These are phyloP conservation scores for Aspergillus phoenicis DNA, from an alignment of 2,329 filamentous ascomycete species.

Conservation along the genomic window DNA sequence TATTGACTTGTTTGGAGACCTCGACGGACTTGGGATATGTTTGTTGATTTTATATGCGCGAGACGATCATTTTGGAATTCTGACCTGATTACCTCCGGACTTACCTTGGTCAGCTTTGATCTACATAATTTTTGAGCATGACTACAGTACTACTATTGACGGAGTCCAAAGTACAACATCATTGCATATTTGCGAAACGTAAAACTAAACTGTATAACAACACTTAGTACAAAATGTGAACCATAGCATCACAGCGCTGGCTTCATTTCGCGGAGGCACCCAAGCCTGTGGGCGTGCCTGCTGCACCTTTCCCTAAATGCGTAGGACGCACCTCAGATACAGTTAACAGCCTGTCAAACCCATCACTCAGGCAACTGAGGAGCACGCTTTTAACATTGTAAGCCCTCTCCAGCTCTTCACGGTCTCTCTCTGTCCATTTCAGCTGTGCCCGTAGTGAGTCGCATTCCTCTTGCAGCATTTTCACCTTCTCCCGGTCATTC, in stretches of 20 bases:
- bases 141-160: too few relatives aligned
- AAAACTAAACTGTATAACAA: too few relatives aligned
- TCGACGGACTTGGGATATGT: too few relatives aligned
- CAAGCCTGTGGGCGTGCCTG: neutral
- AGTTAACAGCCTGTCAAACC: neutral
- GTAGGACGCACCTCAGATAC: neutral
- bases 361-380: neutral
- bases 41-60: neutral
- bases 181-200: too few relatives aligned
- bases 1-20: neutral
- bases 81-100: neutral
- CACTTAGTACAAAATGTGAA: too few relatives aligned
- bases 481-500: neutral
- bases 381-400: neutral
- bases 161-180: too few relatives aligned
- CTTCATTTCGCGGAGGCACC: neutral
- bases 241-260: too few relatives aligned
- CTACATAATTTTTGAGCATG: too few relatives aligned
- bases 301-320: neutral
- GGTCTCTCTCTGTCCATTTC: too few relatives aligned
- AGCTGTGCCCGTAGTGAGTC: neutral
- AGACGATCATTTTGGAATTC: neutral
- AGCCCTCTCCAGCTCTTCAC: neutral
- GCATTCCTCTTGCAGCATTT: neutral
- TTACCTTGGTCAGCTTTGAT: neutral